Evolutionary conservation across 2,329 filamentous ascomycete genomes (phyloP).

Genomic region (Anisogramma anomala): DNA sequence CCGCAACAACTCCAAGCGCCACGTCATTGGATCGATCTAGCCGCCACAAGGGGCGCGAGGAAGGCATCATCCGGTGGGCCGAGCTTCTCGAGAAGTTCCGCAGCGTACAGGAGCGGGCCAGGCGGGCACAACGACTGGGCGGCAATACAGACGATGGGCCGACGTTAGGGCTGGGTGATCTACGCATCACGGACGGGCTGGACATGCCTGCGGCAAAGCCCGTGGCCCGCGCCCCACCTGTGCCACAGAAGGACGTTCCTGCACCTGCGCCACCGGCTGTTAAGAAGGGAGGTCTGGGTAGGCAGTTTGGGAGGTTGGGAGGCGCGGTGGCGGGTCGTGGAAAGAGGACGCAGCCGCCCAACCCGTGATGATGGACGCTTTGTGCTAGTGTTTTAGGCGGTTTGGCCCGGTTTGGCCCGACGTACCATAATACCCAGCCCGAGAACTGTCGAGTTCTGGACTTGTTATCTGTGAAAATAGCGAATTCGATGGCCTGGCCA

Average conservation of each 20-base stretch:
- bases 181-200: constrained; percentile 30
- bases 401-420: too few species aligned
- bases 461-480: background rate
- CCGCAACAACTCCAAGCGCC: constrained; percentile 34
- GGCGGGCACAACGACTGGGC: constrained; percentile 54
- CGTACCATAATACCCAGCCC: background rate
- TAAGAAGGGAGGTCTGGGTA: constrained; percentile 54
- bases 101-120: constrained; percentile 74
- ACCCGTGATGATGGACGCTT: constrained; percentile 8
- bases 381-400: background rate
- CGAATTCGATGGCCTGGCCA: background rate
- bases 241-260: constrained; percentile 39
- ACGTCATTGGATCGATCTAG: constrained; percentile 62
- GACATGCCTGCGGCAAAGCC: constrained; percentile 22
- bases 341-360: constrained; percentile 36
- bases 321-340: constrained; percentile 57
- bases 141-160: constrained; percentile 37
- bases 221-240: constrained; percentile 26
- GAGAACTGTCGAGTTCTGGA: background rate
- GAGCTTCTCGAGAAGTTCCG: constrained; percentile 94
- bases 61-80: constrained; percentile 76
- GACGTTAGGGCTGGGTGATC: constrained; percentile 27
- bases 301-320: constrained; percentile 57
- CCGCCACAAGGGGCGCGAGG: constrained; percentile 70
- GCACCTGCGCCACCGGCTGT: constrained; percentile 32